Evolutionary conservation across 352 stramenopile genomes (phyloP).

Genomic region (Sclerospora graminicola): DNA sequence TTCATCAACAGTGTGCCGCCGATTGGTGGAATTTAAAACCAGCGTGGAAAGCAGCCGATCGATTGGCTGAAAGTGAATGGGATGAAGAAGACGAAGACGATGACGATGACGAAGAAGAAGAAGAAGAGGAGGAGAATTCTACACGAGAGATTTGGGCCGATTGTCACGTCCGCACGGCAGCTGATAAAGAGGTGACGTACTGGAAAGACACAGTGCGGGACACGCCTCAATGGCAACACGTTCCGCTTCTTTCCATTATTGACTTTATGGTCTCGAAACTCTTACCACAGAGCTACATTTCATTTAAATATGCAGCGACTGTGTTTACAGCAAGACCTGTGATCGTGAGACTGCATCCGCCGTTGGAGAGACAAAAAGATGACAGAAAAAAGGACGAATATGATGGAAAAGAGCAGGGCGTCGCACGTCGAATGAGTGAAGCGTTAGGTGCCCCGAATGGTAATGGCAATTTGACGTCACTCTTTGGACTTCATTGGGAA

Average conservation of each 20-base stretch:
- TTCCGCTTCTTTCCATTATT: conserved; percentile 36
- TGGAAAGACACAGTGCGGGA: conserved; percentile 30
- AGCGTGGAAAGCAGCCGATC: conserved; percentile 25
- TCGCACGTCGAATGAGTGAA: conserved; percentile 17
- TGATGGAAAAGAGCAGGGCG: conserved; percentile 12
- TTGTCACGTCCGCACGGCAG: conserved; percentile 27
- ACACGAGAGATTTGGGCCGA: conserved; percentile 22
- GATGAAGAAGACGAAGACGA: conserved; percentile 24
- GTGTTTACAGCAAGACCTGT: conserved; percentile 42
- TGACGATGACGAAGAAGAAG: conserved; percentile 20
- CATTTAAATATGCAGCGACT: conserved; percentile 45
- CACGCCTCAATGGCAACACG: conserved; percentile 39
- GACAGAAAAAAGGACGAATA: conserved; percentile 1
- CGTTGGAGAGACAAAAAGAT: conserved; percentile 3
- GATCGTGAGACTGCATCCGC: conserved; percentile 29
- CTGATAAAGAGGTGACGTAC: conserved; percentile 20
- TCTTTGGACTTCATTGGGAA: conserved; percentile 58
- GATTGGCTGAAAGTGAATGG: conserved; percentile 31
- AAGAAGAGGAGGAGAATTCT: not conserved
- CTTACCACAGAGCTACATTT: conserved; percentile 47
- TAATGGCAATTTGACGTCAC: conserved; percentile 29
- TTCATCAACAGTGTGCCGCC: conserved; percentile 38
- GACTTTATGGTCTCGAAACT: conserved; percentile 42
- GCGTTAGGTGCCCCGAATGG: conserved; percentile 16
- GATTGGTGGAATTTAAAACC: conserved; percentile 47